Conservation (phyloP, 805 yeast species). For the Myxozyma sirexii region DNA sequence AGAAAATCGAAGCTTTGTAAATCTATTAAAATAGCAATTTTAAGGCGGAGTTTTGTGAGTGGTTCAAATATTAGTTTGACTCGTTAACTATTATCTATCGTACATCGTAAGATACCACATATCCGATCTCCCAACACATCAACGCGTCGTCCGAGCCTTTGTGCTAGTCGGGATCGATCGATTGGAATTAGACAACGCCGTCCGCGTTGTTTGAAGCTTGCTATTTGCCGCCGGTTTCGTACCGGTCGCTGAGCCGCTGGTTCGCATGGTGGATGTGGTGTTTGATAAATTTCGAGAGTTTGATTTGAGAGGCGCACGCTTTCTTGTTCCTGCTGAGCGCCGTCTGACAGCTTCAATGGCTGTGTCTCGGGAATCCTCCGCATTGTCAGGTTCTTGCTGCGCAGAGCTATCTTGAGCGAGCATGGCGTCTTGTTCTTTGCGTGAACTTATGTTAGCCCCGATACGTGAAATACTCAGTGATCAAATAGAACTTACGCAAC, state of each 20-base stretch:
- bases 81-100: not conserved
- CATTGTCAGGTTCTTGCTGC: not conserved
- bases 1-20: conserved; percentile 41
- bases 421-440: not conserved
- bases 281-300: not conserved
- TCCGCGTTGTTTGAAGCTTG: not conserved
- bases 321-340: not conserved
- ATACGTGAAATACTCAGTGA: not conserved
- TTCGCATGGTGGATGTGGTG: not conserved
- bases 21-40: not conserved
- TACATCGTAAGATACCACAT: not conserved
- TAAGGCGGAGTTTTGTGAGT: not conserved
- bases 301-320: conserved; percentile 3
- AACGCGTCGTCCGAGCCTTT: conserved; percentile 3
- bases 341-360: not conserved
- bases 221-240: not conserved
- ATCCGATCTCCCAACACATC: not conserved
- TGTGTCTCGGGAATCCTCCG: not conserved
- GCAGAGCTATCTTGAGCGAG: not conserved
- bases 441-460: not conserved
- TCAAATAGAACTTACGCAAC: conserved; percentile 7
- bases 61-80: not conserved
- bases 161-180: conserved; percentile 21
- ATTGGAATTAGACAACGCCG: conserved; percentile 6
- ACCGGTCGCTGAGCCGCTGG: not conserved